A percentile compares a stretch with the other conserved stretches of the same genome.
Evolutionary conservation across 306 rosid genomes (phyloP).

Genomic region (Quercus gilva): DNA sequence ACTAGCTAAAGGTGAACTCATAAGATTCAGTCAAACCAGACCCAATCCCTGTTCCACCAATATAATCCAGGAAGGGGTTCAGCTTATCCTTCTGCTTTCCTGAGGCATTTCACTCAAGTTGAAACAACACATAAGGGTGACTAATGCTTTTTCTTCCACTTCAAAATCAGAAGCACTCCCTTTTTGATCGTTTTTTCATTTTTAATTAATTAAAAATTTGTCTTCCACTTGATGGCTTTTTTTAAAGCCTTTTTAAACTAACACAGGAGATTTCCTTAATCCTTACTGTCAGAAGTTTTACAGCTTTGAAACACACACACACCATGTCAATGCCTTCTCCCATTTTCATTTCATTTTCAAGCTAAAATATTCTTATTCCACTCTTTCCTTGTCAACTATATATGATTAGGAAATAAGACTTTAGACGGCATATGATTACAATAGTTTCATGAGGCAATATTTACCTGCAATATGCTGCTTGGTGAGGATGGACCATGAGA

Average conservation of each 20-base stretch:
- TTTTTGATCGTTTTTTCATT: neutral
- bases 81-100: neutral
- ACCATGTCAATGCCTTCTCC: too few species aligned
- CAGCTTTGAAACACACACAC: too few species aligned
- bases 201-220: neutral
- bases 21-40: neutral
- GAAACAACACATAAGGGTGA: neutral
- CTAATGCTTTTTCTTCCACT: neutral
- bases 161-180: neutral
- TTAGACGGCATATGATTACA: neutral
- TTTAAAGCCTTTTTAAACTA: too few species aligned
- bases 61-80: neutral
- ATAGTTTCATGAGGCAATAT: neutral
- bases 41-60: neutral
- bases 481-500: slow-evolving; percentile 82
- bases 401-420: neutral
- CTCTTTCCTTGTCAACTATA: neutral
- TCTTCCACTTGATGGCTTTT: too few species aligned
- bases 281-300: too few species aligned
- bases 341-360: neutral
- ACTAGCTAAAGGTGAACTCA: neutral
- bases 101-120: neutral
- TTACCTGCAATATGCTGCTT: slow-evolving; percentile 59
- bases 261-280: too few species aligned
- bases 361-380: neutral